A percentile compares a stretch with the other conserved stretches of the same genome.
Evolutionary conservation across 2,329 filamentous ascomycete genomes (phyloP).

Genomic region (Alternaria longipes): DNA sequence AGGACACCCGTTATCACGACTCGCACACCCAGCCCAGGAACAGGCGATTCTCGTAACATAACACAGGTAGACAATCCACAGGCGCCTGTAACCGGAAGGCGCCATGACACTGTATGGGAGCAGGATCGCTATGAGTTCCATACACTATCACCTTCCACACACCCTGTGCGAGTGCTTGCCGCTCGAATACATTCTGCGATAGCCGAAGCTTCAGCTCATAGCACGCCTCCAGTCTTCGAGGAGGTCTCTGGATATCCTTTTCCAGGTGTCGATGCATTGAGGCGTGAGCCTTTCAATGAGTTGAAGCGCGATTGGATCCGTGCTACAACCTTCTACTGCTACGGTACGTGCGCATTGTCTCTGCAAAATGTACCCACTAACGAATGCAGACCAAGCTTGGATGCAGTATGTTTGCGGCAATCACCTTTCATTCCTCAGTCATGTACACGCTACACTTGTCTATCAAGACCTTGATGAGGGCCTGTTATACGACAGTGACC

Average conservation of each 20-base stretch:
- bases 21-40: slow-evolving; percentile 36
- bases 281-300: slow-evolving; percentile 27
- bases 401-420: slow-evolving; percentile 41
- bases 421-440: slow-evolving; percentile 45
- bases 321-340: slow-evolving; percentile 29
- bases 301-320: slow-evolving; percentile 39
- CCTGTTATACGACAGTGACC: slow-evolving; percentile 37
- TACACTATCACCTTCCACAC: slow-evolving; percentile 29
- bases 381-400: slow-evolving; percentile 32
- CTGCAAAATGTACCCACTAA: slow-evolving; percentile 8
- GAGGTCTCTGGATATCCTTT: slow-evolving; percentile 39
- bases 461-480: slow-evolving; percentile 45
- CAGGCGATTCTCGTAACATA: slow-evolving; percentile 24
- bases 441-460: slow-evolving; percentile 45
- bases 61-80: slow-evolving; percentile 22
- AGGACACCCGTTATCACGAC: slow-evolving; percentile 18
- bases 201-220: slow-evolving; percentile 31
- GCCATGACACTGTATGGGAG: slow-evolving; percentile 27
- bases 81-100: slow-evolving; percentile 13
- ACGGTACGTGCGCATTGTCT: slow-evolving; percentile 22
- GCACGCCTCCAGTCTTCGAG: slow-evolving; percentile 34
- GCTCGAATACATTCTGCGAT: slow-evolving; percentile 37
- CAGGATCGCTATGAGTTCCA: slow-evolving; percentile 28
- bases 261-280: slow-evolving; percentile 10
- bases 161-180: slow-evolving; percentile 34